phyloP scores from a whole-genome alignment of 2,329 filamentous ascomycete species.

The Capronia americana region DNA sequence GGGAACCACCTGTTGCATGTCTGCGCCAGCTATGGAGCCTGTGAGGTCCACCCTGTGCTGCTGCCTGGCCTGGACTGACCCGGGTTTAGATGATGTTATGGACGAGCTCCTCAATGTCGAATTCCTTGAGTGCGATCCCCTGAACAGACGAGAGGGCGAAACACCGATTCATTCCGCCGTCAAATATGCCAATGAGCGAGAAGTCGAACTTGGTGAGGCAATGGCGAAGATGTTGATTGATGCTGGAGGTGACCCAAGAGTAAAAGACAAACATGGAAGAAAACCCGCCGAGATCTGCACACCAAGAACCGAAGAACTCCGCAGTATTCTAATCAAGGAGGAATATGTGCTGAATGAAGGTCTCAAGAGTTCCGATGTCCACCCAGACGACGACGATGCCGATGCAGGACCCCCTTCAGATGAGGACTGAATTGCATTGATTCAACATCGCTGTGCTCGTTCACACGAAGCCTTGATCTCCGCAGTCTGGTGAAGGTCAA shows the following conservation, averaged over 20 bases:
- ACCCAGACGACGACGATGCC: slow-evolving; percentile 44
- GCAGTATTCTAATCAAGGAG: slow-evolving; percentile 50
- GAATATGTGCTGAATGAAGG: slow-evolving; percentile 57
- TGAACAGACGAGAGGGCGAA: slow-evolving; percentile 54
- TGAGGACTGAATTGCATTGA: slow-evolving; percentile 30
- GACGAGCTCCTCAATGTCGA: slow-evolving; percentile 56
- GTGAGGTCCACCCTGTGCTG: slow-evolving; percentile 57
- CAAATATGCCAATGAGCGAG: slow-evolving; percentile 55
- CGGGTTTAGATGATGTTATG: slow-evolving; percentile 53
- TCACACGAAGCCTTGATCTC: not conserved
- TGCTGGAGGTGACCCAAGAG: slow-evolving; percentile 55
- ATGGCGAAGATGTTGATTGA: slow-evolving; percentile 59
- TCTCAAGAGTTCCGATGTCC: slow-evolving; percentile 43
- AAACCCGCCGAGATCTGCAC: slow-evolving; percentile 55
- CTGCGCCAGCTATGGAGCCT: slow-evolving; percentile 83
- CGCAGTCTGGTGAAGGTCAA: not conserved
- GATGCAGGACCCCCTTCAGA: slow-evolving; percentile 36
- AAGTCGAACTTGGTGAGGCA: slow-evolving; percentile 49
- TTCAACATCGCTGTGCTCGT: not conserved
- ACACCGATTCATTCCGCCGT: slow-evolving; percentile 55
- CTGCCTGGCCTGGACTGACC: slow-evolving; percentile 9
- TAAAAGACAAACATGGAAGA: slow-evolving; percentile 55
- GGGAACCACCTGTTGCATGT: slow-evolving; percentile 91
- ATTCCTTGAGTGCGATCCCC: slow-evolving; percentile 56
- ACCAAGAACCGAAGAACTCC: slow-evolving; percentile 50